Evolutionary conservation across 2,329 filamentous ascomycete genomes (phyloP), one percentile per base, ranked within the genome.

Genomic region (Magnaporthiopsis poae): DNA sequence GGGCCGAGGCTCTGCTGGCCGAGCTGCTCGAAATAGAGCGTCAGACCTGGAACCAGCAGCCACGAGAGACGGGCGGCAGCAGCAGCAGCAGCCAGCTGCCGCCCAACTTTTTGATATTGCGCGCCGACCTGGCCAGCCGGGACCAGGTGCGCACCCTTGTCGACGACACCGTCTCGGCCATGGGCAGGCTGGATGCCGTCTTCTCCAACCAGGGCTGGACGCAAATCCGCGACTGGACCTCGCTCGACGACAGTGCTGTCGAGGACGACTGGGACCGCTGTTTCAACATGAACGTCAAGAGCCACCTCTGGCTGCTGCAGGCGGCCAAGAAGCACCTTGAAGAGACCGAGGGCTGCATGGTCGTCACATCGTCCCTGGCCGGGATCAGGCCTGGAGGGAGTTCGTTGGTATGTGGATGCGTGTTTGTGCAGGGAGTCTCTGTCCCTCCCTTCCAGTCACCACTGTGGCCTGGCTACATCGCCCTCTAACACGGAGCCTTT

Each of bases 171-270:
- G 80, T 88, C 63, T 77, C 81, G 33, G 76, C 76, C n/a, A 80
- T 91, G 69, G 89, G 88, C 5, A 86, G 88, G 1, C 75, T 95
- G n/a, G 90, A 95, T 76, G 82, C 92, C 60, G 80, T 95, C 62
- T 85, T 94, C 71, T 90, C 88, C 2, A 95, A 95, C 75, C 89
- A 89, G 9, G 83, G 83, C 2, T 86, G 82, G 82, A 84, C 82
- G 0, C 73, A 71, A 21, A 74, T 82, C 21, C 75, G 80, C 15
- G 74, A 81, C 64, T 77, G 84, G 62, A 73, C 69, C 9, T 74
- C 81, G 69, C 72, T 86, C 33, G 79, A 84, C 33, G 83, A 86
- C 13, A 84, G 84, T 67, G 74, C 80, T n/a, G 71, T 78, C 35
- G 85, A 88, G 69, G 81, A 81, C 1, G 84, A 87, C 70, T 87